Evolutionary conservation across 371 early-diverging fungal species (phyloP), one percentile per base, ranked within the genome.

Genomic region (Lichtheimia ornata): DNA sequence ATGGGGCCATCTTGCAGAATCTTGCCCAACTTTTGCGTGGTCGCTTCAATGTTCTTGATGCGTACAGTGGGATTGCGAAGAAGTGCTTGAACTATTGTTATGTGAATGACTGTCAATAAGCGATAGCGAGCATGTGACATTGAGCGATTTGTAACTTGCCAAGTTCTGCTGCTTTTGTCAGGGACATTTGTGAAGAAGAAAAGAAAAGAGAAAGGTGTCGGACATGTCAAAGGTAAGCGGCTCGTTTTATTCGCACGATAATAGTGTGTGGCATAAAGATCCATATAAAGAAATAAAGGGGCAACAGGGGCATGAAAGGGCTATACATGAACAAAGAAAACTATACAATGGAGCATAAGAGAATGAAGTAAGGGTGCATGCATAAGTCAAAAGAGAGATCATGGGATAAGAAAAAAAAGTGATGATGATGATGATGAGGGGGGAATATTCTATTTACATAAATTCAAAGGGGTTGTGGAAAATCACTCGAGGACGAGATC

Each of bases 1-100:
- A 59, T 22, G 22, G 61, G 55, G 0, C 88, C 88, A 62, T 78
- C 85, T 22, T 68, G 57, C 13, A 86, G 15, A 50, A 89, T 80
- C 52, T 74, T 76, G 5, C 59, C 57, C 9, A 88, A 44, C 55
- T 87, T 89, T 17, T 62, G 56, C 4, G 56, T 70, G 1, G 71
- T 67, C 1, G 30, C 53, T 12, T 71, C 57, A 5, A 67, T 27
- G 45, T 76, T 73, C 13, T 67, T 55, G 53, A 81, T 78, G 28
- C 73, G 67, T 13, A 81, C 66, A 13, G 79, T 73, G 0, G 77
- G 72, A 40, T 66, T 72, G 20, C 50, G 63, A 18, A 81, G 62
- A 1, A 81, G 51, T 15, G 44, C 35, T 43, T 73, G 70, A 1
- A 75, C 81, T 80, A 64, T 30, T 56, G 41, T 30, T 30, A 35